Base-by-base conservation (phyloP, 1,139 yeast genomes). In the Kluyveromyces sp. region DNA sequence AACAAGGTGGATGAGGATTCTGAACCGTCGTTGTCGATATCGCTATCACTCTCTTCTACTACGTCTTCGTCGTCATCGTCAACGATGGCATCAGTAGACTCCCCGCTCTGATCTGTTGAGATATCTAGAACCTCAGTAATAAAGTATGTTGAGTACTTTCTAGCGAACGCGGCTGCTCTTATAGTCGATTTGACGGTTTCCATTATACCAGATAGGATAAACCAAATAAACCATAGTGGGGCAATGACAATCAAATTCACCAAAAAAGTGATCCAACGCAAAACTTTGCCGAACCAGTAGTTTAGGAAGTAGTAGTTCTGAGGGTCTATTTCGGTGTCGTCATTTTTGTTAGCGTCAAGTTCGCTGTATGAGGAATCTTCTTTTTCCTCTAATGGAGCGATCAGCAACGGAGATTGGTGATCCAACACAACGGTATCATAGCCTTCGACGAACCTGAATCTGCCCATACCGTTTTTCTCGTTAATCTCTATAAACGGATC, bases 191-290 rank as follows among this genome's bases (percentile, higher is more conserved):
- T 53, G 52, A 58, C 31, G 7, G 63, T 53, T 58, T 64, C 61
- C 59, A 77, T 58, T 15, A 73, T 52, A 4, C 79, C 70, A 4
- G 72, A 68, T 4, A 73, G 58, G 21, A 78, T 51, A 48, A 78
- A 72, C 67, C 75, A 76, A 15, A 73, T 36, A 0, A 69, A 65
- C 76, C 80, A 78, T 34, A 79, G 49, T 3, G 88, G 88, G 0
- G 81, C 68, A 45, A 74, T 67, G 2, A 81, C 51, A 4, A 73
- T 50, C 25, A 77, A 56, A 36, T 68, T 70, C 29, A 67, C 59
- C 2, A 76, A 50, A 7, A 79, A 68, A 30, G 64, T 62, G 3
- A 75, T 45, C 81, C 83, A 78, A 50, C 70, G 70, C 25, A 48
- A 50, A 69, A 63, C 52, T 70, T 73, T 52, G 72, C 60, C 41